Evolutionary conservation across 2,329 filamentous ascomycete genomes (phyloP), one percentile per base, ranked within the genome.

Genomic region (Drechslera avenae): DNA sequence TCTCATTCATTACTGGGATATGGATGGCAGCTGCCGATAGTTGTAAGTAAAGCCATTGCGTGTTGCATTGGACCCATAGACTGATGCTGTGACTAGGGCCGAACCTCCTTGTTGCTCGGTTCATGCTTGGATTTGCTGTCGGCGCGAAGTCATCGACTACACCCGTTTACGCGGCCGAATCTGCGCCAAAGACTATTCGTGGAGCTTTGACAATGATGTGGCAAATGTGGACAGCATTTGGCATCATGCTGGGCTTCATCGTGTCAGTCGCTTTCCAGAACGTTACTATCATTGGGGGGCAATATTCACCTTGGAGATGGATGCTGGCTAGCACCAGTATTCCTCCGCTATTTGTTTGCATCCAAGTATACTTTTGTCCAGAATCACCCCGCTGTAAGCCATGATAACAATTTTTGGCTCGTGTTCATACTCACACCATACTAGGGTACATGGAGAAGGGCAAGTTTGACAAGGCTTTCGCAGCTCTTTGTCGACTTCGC

Each of bases 131-230:
- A 10, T 67, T 71, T 21, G 68, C 67, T 1, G 66, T 72, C 10
- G 68, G 68, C 5, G 65, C 66, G 5, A 72, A 71, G 42, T 69
- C 63, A 4, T 62, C 57, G 0, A 80, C 78, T 0, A 76, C 78
- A 2, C 77, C 78, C 0, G 74, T 80, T 5, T 79, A 78, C 50
- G 76, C 76, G 0, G 77, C 78, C 4, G 78, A 81, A 57, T 78
- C 76, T 43, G 73, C 78, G 2, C 78, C 79, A 0, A 76, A 78
- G 12, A 75, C 69, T 1, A 80, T 81, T 31, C 71, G 79, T 31
- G 79, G 79, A 10, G 78, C 77, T 1, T 56, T 81, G 5, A 78
- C 79, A 4, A 80, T 81, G 74, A 78, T 77, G 74, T 81, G 79
- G 79, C 79, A 81, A 57, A 78, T 80, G 73, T 75, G 64, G 59